Conservation (phyloP, 2,329 filamentous ascomycete genomes). For the Penicillium decumbens region DNA sequence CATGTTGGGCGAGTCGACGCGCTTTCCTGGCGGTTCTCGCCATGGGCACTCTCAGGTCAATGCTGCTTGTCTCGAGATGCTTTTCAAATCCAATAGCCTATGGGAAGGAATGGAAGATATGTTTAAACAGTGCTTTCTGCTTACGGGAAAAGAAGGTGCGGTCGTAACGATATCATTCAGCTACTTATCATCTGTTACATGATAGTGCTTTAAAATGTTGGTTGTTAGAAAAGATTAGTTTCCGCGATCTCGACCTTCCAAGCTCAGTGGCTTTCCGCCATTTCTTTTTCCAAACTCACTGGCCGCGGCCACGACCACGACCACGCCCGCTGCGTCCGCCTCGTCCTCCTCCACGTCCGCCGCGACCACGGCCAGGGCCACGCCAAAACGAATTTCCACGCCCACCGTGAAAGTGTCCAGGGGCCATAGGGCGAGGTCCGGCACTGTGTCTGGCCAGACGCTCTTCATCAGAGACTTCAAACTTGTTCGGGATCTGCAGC, state of each 20-base stretch:
- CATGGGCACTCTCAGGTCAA: too few species aligned
- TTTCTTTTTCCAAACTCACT: background rate
- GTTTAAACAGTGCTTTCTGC: too few species aligned
- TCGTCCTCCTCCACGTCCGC: conserved; percentile 19
- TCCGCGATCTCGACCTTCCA: background rate
- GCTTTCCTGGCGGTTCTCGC: background rate
- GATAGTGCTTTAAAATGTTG: too few species aligned
- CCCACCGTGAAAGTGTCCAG: background rate
- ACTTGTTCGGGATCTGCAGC: conserved; percentile 71
- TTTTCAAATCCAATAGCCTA: too few species aligned
- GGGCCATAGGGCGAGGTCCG: conserved; percentile 50
- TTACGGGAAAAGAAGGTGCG: too few species aligned
- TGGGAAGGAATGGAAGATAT: too few species aligned
- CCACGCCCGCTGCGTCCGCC: conserved; percentile 19
- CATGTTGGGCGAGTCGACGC: too few species aligned
- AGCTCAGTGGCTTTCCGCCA: background rate
- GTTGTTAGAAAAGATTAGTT: too few species aligned
- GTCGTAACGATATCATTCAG: too few species aligned
- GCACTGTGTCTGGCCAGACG: conserved; percentile 54
- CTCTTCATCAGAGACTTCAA: conserved; percentile 68
- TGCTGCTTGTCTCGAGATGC: too few species aligned
- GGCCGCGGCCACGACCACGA: conserved; percentile 19
- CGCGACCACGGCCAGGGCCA: conserved; percentile 20
- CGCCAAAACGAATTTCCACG: conserved; percentile 9
- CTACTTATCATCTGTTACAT: too few species aligned